Percentiles rank a stretch among this genome's conserved stretches.
Conservation (phyloP, 352 stramenopile genomes). For the Globisporangium apiculatum region DNA sequence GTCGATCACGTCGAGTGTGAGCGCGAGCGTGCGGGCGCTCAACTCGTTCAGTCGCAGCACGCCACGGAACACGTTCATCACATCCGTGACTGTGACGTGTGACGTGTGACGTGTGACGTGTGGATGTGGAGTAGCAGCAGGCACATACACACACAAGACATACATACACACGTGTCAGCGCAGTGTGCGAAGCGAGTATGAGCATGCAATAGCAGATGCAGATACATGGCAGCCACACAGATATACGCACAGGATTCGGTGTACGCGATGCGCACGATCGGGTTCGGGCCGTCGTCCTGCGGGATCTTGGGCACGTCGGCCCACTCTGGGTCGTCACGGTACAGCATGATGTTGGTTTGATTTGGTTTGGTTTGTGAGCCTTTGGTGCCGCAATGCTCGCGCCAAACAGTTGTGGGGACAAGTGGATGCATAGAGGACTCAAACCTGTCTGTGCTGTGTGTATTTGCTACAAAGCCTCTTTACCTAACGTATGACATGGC, state of each 20-base stretch:
- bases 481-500: too few species aligned
- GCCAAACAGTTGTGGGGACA: too few species aligned
- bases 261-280: constrained; percentile 78
- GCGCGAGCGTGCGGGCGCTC: constrained; percentile 83
- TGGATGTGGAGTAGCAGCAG: too few species aligned
- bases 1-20: constrained; percentile 92
- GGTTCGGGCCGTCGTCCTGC: constrained; percentile 75
- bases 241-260: constrained; percentile 29
- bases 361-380: too few species aligned
- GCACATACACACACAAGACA: not conserved
- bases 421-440: too few species aligned
- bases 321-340: constrained; percentile 62
- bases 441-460: too few species aligned
- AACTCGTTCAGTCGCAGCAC: constrained; percentile 89
- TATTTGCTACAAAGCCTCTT: too few species aligned
- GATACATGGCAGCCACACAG: not conserved
- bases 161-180: not conserved
- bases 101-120: constrained; percentile 16
- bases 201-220: not conserved
- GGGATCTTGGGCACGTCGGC: constrained; percentile 78
- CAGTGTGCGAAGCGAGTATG: not conserved
- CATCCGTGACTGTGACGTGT: constrained; percentile 49
- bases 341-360: constrained; percentile 24
- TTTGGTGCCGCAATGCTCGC: too few species aligned
- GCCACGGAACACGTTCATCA: constrained; percentile 95